phyloP scores from a whole-genome alignment of 805 yeast genomes.

The Ogataea pilisensis region DNA sequence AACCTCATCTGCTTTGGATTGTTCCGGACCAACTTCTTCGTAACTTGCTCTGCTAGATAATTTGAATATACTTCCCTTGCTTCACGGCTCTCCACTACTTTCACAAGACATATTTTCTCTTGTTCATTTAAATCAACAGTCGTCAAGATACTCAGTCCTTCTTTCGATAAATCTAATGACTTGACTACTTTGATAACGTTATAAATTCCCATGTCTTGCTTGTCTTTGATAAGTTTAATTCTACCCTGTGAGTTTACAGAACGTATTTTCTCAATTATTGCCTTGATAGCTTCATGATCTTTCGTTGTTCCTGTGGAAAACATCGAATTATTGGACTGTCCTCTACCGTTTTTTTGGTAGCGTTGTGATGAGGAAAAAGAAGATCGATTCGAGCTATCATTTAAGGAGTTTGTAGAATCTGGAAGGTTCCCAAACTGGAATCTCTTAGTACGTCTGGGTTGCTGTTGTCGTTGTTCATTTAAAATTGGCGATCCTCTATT shows the following conservation, averaged over 20 bases:
- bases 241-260: constrained; percentile 15
- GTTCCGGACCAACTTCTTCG: constrained; percentile 7
- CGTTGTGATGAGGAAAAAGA: no score
- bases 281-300: constrained; percentile 26
- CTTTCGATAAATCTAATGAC: constrained; percentile 19
- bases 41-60: constrained; percentile 20
- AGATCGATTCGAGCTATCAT: no score
- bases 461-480: background rate
- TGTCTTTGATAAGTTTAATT: constrained; percentile 18
- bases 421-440: background rate
- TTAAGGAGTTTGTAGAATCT: background rate
- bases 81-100: constrained; percentile 18
- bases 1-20: background rate
- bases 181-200: constrained; percentile 10
- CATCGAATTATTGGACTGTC: background rate
- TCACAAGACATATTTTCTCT: constrained; percentile 19
- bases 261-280: constrained; percentile 15
- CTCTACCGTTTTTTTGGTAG: no score
- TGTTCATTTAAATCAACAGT: constrained; percentile 4
- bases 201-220: constrained; percentile 12
- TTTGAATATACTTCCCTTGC: constrained; percentile 29
- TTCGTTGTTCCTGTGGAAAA: constrained; percentile 24
- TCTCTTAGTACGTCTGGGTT: background rate
- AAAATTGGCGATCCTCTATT: background rate
- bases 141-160: constrained; percentile 25